Conservation (phyloP, 2,329 filamentous ascomycete genomes). For the Aureobasidium sp. region DNA sequence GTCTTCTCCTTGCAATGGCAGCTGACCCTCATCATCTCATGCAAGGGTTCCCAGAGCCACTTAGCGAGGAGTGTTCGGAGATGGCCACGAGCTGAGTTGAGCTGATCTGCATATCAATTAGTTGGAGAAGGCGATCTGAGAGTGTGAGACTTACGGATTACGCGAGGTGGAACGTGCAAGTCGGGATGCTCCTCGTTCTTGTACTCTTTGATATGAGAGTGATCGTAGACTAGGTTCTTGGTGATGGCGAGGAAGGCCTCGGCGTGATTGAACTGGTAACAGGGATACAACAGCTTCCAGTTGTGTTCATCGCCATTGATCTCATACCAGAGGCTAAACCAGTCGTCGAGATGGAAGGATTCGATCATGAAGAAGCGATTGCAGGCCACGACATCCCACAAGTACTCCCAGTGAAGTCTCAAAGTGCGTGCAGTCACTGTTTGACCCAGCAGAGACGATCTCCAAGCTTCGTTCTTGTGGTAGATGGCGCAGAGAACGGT, state of each 20-base stretch:
- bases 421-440: not conserved
- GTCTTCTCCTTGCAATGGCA: not conserved
- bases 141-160: not conserved
- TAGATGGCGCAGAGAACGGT: not conserved
- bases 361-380: not conserved
- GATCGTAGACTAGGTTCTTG: conserved; percentile 29
- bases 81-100: conserved; percentile 17
- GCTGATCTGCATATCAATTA: not conserved
- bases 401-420: not conserved
- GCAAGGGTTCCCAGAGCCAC: not conserved
- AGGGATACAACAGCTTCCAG: conserved; percentile 22
- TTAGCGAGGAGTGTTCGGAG: conserved; percentile 20
- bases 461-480: not conserved
- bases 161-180: not conserved
- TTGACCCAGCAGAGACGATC: not conserved
- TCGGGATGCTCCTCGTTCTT: not conserved
- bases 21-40: not conserved
- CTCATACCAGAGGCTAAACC: not conserved
- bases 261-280: conserved; percentile 26
- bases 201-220: not conserved
- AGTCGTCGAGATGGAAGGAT: not conserved
- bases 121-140: not conserved
- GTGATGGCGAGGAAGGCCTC: conserved; percentile 25
- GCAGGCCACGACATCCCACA: not conserved
- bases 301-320: not conserved